These are phyloP conservation scores for Pelargonium exstipulatum DNA, from an alignment of 441 rosid species.

Conservation along the genomic window DNA sequence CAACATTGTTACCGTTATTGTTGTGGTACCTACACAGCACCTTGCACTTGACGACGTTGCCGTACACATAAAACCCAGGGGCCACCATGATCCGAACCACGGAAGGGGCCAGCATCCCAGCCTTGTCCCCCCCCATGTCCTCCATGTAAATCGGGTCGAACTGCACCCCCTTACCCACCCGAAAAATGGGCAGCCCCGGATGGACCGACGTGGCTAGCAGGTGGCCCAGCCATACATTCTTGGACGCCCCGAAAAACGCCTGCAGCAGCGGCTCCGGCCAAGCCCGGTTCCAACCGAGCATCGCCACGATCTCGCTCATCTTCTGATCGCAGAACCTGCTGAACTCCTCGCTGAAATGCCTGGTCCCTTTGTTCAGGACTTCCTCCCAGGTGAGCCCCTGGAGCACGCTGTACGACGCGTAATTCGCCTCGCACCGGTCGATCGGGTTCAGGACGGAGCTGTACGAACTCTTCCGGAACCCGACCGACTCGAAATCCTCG, in stretches of 20 bases:
- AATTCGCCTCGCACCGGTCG: constrained; percentile 66
- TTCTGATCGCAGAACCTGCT: constrained; percentile 90
- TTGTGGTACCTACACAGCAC: constrained; percentile 65
- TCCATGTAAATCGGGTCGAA: constrained; percentile 88
- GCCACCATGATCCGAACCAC: constrained; percentile 75
- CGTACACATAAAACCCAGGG: constrained; percentile 87
- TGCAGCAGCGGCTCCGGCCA: constrained; percentile 83
- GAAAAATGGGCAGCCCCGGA: constrained; percentile 62
- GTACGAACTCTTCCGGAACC: constrained; percentile 53
- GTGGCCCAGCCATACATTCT: constrained; percentile 82
- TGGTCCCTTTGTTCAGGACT: constrained; percentile 77
- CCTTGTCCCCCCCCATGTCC: constrained; percentile 66
- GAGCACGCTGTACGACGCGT: constrained; percentile 50
- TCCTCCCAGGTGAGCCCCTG: constrained; percentile 83
- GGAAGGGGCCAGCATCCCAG: constrained; percentile 42
- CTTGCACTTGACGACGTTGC: constrained; percentile 79
- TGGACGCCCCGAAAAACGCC: constrained; percentile 85
- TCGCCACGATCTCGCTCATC: constrained; percentile 87
- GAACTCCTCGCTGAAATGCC: constrained; percentile 87
- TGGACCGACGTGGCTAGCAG: constrained; percentile 82
- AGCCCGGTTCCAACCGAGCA: constrained; percentile 86
- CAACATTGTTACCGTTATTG: constrained; percentile 17
- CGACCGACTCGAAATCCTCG: constrained; percentile 76
- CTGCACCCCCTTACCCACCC: constrained; percentile 52
- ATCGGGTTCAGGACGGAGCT: constrained; percentile 65